Conservation (phyloP, 805 yeast genomes). For the Cyberlindnera suaveolens region DNA sequence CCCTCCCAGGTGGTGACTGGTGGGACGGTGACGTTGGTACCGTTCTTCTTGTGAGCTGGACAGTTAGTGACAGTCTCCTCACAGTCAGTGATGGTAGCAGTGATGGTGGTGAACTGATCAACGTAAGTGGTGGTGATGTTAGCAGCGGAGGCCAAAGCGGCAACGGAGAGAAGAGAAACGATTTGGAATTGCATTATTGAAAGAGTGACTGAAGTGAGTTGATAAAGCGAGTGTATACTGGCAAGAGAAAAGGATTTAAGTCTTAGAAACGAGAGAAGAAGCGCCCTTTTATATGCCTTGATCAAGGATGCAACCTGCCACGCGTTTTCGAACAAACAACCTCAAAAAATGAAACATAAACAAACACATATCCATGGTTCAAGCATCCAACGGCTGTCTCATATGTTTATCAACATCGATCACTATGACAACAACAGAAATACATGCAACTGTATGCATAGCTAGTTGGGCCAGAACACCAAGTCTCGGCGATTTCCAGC, state of each 20-base stretch:
- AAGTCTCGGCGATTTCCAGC: too few species aligned
- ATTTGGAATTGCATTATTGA: conserved; percentile 27
- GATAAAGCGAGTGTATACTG: conserved; percentile 1
- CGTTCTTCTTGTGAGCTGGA: conserved; percentile 13
- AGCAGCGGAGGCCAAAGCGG: conserved; percentile 21
- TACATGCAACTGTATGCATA: too few species aligned
- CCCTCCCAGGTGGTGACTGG: conserved; percentile 24
- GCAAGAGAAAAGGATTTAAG: not conserved
- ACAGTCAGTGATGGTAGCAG: conserved; percentile 15
- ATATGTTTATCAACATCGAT: too few species aligned
- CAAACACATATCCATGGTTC: too few species aligned
- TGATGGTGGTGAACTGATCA: conserved; percentile 8
- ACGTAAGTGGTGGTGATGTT: conserved; percentile 14
- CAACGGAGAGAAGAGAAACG: conserved; percentile 23
- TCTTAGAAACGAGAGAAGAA: not conserved
- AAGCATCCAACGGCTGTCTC: too few species aligned
- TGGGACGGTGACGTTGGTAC: conserved; percentile 19
- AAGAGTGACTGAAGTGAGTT: conserved; percentile 24
- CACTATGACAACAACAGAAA: too few species aligned
- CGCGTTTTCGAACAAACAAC: too few species aligned
- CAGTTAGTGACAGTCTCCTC: conserved; percentile 13
- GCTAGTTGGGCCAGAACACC: too few species aligned
- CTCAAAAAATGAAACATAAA: too few species aligned
- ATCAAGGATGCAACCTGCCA: not conserved
- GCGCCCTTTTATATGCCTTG: not conserved